These are phyloP conservation scores for Tulasnella sp. DNA, from an alignment of 768 basidiomycete genomes.

Conservation along the genomic window DNA sequence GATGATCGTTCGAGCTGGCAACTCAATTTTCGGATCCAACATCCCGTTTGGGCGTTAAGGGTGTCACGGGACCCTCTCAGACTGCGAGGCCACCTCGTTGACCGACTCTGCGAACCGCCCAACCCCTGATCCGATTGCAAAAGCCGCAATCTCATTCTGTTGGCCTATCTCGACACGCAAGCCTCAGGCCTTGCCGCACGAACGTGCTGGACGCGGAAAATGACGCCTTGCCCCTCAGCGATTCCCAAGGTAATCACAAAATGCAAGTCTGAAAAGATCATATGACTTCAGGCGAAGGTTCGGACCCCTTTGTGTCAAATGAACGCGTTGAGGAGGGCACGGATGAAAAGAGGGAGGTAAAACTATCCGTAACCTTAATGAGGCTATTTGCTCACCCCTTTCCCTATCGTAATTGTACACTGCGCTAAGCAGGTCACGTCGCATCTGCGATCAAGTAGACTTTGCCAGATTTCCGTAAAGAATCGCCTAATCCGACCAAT, in stretches of 20 bases:
- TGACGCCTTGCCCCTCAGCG: background rate
- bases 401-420: background rate
- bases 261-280: background rate
- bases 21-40: conserved; percentile 13
- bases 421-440: conserved; percentile 2
- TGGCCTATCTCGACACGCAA: background rate
- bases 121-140: background rate
- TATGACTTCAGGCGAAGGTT: background rate
- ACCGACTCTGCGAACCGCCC: background rate
- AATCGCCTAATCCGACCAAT: background rate
- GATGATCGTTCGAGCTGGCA: background rate
- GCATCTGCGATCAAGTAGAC: conserved; percentile 7
- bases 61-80: conserved; percentile 1
- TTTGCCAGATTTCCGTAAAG: background rate
- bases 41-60: background rate
- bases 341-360: background rate
- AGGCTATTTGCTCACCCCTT: background rate
- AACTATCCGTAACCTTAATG: background rate
- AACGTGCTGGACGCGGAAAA: background rate
- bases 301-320: background rate
- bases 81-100: conserved; percentile 5
- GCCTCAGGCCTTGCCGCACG: conserved; percentile 2
- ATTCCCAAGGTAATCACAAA: background rate
- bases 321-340: background rate
- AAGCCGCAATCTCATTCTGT: background rate